Evolutionary conservation across 331 rosid species (phyloP), one percentile per base, ranked within the genome.

Genomic region (Spiraea crenata): DNA sequence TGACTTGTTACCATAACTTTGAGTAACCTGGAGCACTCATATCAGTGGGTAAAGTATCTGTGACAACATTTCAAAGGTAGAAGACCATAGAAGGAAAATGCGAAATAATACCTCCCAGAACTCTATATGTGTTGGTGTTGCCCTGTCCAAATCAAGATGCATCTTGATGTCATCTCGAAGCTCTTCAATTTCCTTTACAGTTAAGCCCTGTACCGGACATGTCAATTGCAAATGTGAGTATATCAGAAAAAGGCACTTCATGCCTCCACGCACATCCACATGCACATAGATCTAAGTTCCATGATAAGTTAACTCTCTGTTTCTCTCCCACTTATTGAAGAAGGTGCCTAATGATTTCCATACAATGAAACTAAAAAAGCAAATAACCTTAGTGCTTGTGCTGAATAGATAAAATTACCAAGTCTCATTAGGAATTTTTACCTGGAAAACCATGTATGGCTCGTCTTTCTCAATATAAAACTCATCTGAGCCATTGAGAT

Each of bases 121-220:
- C 79, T 88, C 89, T 46, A 85, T 90, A 75, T 95, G 99, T 20
- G 96, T 91, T 45, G 91, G 91, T 4, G 99, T 95, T 51, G 87
- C 87, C 84, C 97, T 86, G 79, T 95, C 99, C 86, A 95, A 82
- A 78, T 88, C 99, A 75, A 95, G 89, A 86, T 95, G 97, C 99
- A 95, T 91, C 85, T 91, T 95, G 70, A 91, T 91, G 82, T 95
- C 99, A 47, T 95, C 99, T 47, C 91, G 95, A 58, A 95, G 97
- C 82, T 95, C 97, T 42, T 85, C 91, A 95, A 89, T 95, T 78
- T 95, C 97, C 77, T 91, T 89, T 48, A 85, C 99, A 37, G 93
- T 91, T 89, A 95, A 85, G 57, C 99, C 99, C 99, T 91, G 88
- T 71, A 74, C 45, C 65, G 65, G 39, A 71, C 42, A 77, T 37